Evolutionary conservation across 768 basidiomycete species (phyloP), one percentile per base, ranked within the genome.

Genomic region (Pholiota conissans): DNA sequence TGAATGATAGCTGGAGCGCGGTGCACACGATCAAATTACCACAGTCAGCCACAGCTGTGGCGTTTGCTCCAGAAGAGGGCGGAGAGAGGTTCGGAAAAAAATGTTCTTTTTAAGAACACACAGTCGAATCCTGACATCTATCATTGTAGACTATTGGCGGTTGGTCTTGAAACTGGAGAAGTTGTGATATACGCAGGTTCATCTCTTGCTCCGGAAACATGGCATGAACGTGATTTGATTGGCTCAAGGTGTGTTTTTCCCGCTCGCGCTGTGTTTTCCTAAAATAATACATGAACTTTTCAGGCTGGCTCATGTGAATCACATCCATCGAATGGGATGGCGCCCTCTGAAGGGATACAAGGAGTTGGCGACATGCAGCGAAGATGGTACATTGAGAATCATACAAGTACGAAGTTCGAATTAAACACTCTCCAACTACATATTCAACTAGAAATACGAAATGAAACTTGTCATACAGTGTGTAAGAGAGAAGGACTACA

Each of bases 311-410:
- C 94, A 96, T 70, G 79, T 88, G 32, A 84, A 86, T 60, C 89
- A 93, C 55, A 82, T 98, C 49, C 85, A 95, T 64, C 82, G 83
- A 56, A 74, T 97, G 55, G 79, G 85, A n/a, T 98, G 93, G 92
- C 81, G 88, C 34, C 85, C 87, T 28, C 69, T 69, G 28, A 65
- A 53, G 11, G 64, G 61, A n/a, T 58, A 64, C 42, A 74, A 72
- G 56, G 79, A 84, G 58, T 80, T 98, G 52, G 95, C 93, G 30
- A 93, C 87, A 57, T 93, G 93, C 66, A 91, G 92, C 71, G 93
- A 96, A 76, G 95, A 98, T 80, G 87, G 91, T 78, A 90, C 90
- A 78, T 77, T 95, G 73, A 89, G 86, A 72, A 79, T 96, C 76
- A 75, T 86, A 72, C 78, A 77, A 67, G 76, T 92, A 75, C 83